phyloP scores from a whole-genome alignment of 495 filamentous ascomycete genomes.

The Podospora comata region DNA sequence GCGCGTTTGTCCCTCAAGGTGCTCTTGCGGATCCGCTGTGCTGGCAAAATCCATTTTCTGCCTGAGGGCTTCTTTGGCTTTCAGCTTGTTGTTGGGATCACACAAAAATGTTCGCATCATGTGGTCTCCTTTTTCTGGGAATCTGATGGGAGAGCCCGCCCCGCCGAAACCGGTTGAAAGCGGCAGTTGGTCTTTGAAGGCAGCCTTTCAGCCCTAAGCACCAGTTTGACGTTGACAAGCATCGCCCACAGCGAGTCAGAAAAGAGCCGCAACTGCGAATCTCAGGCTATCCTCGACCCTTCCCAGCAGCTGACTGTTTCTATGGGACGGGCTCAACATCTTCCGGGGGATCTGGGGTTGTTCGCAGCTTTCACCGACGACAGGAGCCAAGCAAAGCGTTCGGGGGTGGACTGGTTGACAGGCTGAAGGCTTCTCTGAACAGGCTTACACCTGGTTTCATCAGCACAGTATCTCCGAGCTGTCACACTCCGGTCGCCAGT shows the following conservation, averaged over 20 bases:
- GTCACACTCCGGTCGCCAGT: neutral
- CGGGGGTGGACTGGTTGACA: neutral
- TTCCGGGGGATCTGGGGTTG: conserved; percentile 3
- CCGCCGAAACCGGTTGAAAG: neutral
- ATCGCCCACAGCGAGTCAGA: neutral
- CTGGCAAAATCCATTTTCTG: neutral
- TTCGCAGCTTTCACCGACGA: neutral
- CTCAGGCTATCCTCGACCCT: neutral
- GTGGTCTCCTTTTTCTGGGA: neutral
- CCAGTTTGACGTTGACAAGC: neutral
- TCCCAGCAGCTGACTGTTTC: neutral
- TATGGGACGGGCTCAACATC: neutral
- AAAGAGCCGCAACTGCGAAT: neutral
- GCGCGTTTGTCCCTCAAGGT: neutral
- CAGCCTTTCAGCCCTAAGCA: neutral
- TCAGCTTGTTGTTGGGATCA: too few species aligned
- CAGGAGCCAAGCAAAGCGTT: conserved; percentile 4
- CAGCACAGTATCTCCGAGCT: neutral
- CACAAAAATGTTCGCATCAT: neutral
- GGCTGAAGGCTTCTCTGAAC: neutral
- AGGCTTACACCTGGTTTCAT: neutral
- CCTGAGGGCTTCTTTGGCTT: neutral
- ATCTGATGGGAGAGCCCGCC: neutral
- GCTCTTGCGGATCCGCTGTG: neutral
- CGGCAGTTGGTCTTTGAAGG: neutral